A percentile compares a stretch with the other conserved stretches of the same genome.
phyloP scores from a whole-genome alignment of 2,329 filamentous ascomycete genomes.

The Pseudocercospora musae region DNA sequence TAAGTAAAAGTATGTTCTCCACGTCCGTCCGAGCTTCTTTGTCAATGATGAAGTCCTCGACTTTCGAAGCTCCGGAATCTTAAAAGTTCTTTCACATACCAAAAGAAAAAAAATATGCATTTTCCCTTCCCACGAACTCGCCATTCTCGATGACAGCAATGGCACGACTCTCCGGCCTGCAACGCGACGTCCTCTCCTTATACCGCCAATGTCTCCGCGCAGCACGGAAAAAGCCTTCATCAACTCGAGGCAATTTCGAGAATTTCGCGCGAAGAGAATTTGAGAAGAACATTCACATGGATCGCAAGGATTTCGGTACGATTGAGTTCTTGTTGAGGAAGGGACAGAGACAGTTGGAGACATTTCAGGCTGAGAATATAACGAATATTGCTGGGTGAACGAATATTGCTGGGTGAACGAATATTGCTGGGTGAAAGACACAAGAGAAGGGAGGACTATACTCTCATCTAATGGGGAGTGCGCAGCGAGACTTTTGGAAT shows the following conservation, averaged over 20 bases:
- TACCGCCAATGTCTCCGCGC: conserved; percentile 85
- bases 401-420: background rate
- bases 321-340: conserved; percentile 83
- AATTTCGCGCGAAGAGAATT: conserved; percentile 60
- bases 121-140: background rate
- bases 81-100: too few species aligned
- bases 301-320: conserved; percentile 80
- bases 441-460: too few species aligned
- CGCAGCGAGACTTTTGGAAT: too few species aligned
- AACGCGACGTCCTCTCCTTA: conserved; percentile 79
- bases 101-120: too few species aligned
- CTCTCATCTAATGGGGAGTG: too few species aligned
- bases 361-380: conserved; percentile 75
- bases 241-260: conserved; percentile 32
- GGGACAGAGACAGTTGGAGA: conserved; percentile 75
- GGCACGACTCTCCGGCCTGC: conserved; percentile 73
- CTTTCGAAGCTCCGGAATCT: too few species aligned
- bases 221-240: conserved; percentile 70
- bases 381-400: conserved; percentile 59
- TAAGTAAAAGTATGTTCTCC: background rate
- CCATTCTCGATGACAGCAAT: conserved; percentile 14
- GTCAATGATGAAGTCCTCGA: background rate
- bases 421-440: too few species aligned
- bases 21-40: background rate
- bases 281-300: conserved; percentile 61